These are phyloP conservation scores for Emmonsiellopsis sp. DNA, from an alignment of 2,329 filamentous ascomycete species.

Conservation along the genomic window DNA sequence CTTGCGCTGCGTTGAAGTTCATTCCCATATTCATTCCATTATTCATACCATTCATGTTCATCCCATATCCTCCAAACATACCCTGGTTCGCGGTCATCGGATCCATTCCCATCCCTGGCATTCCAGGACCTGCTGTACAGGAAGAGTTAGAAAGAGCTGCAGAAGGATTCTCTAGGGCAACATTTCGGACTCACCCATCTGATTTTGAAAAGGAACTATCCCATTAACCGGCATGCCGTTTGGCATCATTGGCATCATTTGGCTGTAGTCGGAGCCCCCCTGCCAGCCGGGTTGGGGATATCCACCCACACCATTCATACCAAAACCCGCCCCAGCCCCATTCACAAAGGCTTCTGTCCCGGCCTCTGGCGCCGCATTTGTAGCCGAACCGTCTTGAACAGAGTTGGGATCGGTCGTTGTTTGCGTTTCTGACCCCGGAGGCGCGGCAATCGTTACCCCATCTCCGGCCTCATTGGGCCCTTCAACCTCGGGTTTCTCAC, in stretches of 20 bases:
- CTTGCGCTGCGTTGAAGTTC: slow-evolving; percentile 43
- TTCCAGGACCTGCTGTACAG: slow-evolving; percentile 43
- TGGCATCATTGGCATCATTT: slow-evolving; percentile 58
- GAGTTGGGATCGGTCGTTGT: not conserved
- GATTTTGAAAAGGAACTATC: slow-evolving; percentile 58
- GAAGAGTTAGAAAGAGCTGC: slow-evolving; percentile 13
- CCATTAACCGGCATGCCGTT: slow-evolving; percentile 36
- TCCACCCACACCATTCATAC: slow-evolving; percentile 36
- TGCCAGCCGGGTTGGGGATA: slow-evolving; percentile 55
- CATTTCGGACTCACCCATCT: slow-evolving; percentile 67
- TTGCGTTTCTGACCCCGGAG: not conserved
- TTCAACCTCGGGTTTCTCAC: not conserved
- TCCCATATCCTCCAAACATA: slow-evolving; percentile 45
- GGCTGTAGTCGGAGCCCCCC: slow-evolving; percentile 56
- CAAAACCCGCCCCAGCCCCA: slow-evolving; percentile 29
- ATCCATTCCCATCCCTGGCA: slow-evolving; percentile 78
- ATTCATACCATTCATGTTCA: slow-evolving; percentile 80
- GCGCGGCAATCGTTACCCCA: not conserved
- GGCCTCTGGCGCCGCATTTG: not conserved
- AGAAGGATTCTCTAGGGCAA: not conserved
- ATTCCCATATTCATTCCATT: slow-evolving; percentile 70
- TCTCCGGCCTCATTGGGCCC: not conserved
- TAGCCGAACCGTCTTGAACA: not conserved
- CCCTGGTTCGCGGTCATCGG: slow-evolving; percentile 40
- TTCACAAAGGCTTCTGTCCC: not conserved